Base-by-base conservation (phyloP, 139 green algal genomes). In the Eudorina sp. region DNA sequence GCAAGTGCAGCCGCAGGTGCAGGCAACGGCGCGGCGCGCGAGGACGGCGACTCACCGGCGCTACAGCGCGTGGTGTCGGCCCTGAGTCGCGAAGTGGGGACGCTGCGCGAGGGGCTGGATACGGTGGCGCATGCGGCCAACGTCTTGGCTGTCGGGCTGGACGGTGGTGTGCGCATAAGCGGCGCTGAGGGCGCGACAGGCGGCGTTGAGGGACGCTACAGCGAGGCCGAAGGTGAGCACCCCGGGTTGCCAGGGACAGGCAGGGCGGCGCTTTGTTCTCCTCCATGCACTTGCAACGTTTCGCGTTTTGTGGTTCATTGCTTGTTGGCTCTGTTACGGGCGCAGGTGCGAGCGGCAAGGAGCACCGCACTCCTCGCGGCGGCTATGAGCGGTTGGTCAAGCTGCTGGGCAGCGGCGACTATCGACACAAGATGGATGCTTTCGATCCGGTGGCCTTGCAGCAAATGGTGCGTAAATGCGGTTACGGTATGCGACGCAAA, bases 381-480 rank as follows among this genome's bases (percentile, higher is more conserved):
- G 90, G 88, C 7, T 69, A 88, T 38, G 88, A 91, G 34, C 70
- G 88, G n/a, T 53, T 93, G 73, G 16, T 90, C 27, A 91, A 93
- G 88, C 79, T 90, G 58, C 53, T 93, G 25, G 84, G 90, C 53
- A 89, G 51, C 45, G 89, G 89, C 46, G 70, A 88, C 36, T 78
- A 90, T 23, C 66, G 76, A 11, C 83, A 90, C 36, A 94, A 94
- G 89, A 91, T 94, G 90, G 92, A 94, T 53, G 89, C 77, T 38
- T 94, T 94, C 73, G 89, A 94, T 62, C 92, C 89, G 0, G 70
- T 72, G 18, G 53, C 89, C 14, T 86, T 94, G 53, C 87, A 92
- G 60, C 79, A 82, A 29, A 92, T 94, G 80, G 90, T 93, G 53
- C 60, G 70, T 55, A 58, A 16, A 25, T 58, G 51, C n/a, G n/a